phyloP scores from a whole-genome alignment of 1,139 yeast species.

The Candida sp. region DNA sequence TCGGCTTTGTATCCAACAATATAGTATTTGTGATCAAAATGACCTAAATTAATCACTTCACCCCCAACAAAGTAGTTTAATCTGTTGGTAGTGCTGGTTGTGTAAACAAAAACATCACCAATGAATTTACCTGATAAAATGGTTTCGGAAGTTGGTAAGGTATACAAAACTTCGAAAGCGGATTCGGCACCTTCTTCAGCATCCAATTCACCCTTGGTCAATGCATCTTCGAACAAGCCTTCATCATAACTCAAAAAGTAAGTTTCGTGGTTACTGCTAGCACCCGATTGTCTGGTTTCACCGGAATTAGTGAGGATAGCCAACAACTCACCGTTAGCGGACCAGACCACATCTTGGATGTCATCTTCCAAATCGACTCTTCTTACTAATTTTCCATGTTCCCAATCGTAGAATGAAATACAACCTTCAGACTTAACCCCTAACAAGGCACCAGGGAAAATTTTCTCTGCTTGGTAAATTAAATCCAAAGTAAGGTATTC shows the following conservation, averaged over 20 bases:
- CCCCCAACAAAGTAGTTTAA: slow-evolving; percentile 95
- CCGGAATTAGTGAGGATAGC: slow-evolving; percentile 61
- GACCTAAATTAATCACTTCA: slow-evolving; percentile 87
- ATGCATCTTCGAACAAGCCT: slow-evolving; percentile 62
- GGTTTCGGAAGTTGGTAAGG: slow-evolving; percentile 66
- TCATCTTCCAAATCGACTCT: slow-evolving; percentile 74
- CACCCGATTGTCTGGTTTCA: slow-evolving; percentile 16
- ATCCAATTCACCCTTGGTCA: slow-evolving; percentile 55
- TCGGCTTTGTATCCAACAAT: slow-evolving; percentile 81
- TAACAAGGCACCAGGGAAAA: slow-evolving; percentile 82
- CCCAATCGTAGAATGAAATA: slow-evolving; percentile 93
- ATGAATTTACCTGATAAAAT: slow-evolving; percentile 92
- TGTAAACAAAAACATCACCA: slow-evolving; percentile 94
- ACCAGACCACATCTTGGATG: slow-evolving; percentile 83
- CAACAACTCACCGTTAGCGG: slow-evolving; percentile 88
- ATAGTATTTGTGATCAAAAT: slow-evolving; percentile 86
- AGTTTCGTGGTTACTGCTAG: slow-evolving; percentile 55
- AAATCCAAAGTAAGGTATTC: slow-evolving; percentile 67
- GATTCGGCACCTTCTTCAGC: slow-evolving; percentile 87
- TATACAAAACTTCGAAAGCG: slow-evolving; percentile 80
- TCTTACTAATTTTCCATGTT: slow-evolving; percentile 75
- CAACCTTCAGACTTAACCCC: slow-evolving; percentile 83
- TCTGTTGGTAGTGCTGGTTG: slow-evolving; percentile 77
- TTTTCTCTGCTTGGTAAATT: slow-evolving; percentile 71
- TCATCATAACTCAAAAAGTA: slow-evolving; percentile 75